A percentile compares a stretch with the other conserved stretches of the same genome.
phyloP scores from a whole-genome alignment of 208 protist genomes.

The Leishmania amazonensis region DNA sequence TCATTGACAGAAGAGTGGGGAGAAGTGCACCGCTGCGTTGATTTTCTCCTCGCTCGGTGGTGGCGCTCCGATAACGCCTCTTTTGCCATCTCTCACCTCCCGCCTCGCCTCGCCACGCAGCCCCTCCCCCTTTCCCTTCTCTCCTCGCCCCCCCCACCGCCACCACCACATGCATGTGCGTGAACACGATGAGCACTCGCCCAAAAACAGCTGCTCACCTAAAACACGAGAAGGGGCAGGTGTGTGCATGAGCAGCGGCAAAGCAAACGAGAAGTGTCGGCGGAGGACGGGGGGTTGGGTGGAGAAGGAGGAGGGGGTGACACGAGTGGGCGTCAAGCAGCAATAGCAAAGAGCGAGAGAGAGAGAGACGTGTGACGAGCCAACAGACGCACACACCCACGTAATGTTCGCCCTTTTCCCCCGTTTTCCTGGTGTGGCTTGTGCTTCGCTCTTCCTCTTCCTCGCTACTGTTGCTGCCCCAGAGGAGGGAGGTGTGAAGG shows the following conservation, averaged over 20 bases:
- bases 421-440: too few relatives aligned
- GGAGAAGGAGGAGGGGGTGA: not conserved
- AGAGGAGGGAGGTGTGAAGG: too few relatives aligned
- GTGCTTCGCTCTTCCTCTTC: not conserved
- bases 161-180: not conserved
- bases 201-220: not conserved
- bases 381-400: not conserved
- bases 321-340: too few relatives aligned
- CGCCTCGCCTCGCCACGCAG: too few relatives aligned
- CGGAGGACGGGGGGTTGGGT: not conserved
- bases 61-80: not conserved
- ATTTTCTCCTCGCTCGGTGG: not conserved
- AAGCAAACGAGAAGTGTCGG: too few relatives aligned
- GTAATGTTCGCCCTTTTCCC: not conserved
- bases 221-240: not conserved
- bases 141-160: too few relatives aligned
- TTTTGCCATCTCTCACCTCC: not conserved
- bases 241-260: not conserved
- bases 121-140: too few relatives aligned
- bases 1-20: not conserved
- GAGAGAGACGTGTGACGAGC: not conserved
- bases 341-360: too few relatives aligned
- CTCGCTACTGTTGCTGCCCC: not conserved
- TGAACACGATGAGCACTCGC: not conserved
- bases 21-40: not conserved